Conservation (phyloP, 1,284 basidiomycete species). For the Naganishia sp. region DNA sequence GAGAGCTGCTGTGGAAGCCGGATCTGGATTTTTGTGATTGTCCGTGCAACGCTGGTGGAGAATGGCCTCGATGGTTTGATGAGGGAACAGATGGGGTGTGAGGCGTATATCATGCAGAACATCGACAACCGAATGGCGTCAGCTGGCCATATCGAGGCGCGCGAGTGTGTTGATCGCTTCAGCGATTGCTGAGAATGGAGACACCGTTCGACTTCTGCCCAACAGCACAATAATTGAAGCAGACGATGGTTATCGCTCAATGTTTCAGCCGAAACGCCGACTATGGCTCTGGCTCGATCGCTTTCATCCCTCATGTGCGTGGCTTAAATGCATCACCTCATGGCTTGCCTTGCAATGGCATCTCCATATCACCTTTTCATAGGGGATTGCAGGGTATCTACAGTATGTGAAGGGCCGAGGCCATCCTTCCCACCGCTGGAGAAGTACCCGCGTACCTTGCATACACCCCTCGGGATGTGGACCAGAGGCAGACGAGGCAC, state of each 20-base stretch:
- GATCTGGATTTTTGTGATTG: background rate
- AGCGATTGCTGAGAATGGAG: background rate
- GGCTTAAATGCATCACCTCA: too few relatives aligned
- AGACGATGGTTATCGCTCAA: background rate
- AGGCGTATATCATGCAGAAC: background rate
- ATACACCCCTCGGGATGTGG: too few relatives aligned
- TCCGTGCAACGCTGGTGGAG: background rate
- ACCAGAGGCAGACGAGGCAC: too few relatives aligned
- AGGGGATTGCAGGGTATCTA: too few relatives aligned
- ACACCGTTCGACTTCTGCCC: too few relatives aligned
- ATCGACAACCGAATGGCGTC: background rate
- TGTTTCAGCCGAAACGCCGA: conserved; percentile 8
- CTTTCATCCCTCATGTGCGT: background rate
- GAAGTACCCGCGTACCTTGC: too few relatives aligned
- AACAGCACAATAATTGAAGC: too few relatives aligned
- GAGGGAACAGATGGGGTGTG: background rate
- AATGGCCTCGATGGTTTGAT: background rate
- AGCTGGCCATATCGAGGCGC: background rate
- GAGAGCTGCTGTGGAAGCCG: background rate
- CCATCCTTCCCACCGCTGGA: too few relatives aligned
- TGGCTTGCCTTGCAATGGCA: too few relatives aligned
- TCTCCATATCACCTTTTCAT: too few relatives aligned
- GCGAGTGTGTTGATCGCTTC: too few relatives aligned
- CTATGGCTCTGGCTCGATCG: background rate
- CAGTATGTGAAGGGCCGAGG: too few relatives aligned